phyloP scores from a whole-genome alignment of 2,329 filamentous ascomycete species.

The Malbranchea zuffiana region DNA sequence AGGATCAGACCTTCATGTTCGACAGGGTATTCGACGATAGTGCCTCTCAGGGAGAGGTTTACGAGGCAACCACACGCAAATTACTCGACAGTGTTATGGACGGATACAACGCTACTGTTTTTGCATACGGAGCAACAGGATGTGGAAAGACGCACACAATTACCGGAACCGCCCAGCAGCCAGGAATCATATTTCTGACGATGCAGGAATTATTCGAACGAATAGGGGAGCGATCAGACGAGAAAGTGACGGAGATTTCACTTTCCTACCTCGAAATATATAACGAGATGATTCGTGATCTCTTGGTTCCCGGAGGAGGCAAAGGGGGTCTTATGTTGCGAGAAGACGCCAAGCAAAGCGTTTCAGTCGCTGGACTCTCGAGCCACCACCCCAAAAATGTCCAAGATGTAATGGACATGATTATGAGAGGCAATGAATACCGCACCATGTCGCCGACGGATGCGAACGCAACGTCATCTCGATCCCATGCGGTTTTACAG shows the following conservation, averaged over 20 bases:
- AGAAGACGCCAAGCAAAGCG: conserved; percentile 86
- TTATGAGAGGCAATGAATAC: conserved; percentile 85
- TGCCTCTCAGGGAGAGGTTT: conserved; percentile 81
- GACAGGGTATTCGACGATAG: conserved; percentile 96
- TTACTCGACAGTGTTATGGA: conserved; percentile 93
- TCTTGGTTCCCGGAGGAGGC: conserved; percentile 74
- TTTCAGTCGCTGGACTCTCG: conserved; percentile 80
- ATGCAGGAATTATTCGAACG: conserved; percentile 99
- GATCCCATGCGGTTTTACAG: conserved; percentile 92
- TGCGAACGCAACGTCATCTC: conserved; percentile 92
- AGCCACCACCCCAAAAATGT: conserved; percentile 87
- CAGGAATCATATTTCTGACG: conserved; percentile 95
- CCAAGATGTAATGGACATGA: conserved; percentile 98
- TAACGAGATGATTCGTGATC: conserved; percentile 94
- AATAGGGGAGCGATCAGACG: conserved; percentile 72
- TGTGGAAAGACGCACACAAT: conserved; percentile 99
- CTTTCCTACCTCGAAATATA: conserved; percentile 97
- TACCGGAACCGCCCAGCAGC: conserved; percentile 78
- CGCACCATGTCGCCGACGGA: conserved; percentile 94
- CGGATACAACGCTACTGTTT: conserved; percentile 97
- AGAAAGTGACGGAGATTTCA: conserved; percentile 81
- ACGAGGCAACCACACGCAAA: conserved; percentile 79
- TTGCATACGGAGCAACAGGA: conserved; percentile 93
- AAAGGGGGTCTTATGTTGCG: conserved; percentile 81
- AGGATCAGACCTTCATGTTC: conserved; percentile 96